A percentile compares a stretch with the other conserved stretches of the same genome.
phyloP scores from a whole-genome alignment of 2,329 filamentous ascomycete species.

The Nannizziopsis barbatae region DNA sequence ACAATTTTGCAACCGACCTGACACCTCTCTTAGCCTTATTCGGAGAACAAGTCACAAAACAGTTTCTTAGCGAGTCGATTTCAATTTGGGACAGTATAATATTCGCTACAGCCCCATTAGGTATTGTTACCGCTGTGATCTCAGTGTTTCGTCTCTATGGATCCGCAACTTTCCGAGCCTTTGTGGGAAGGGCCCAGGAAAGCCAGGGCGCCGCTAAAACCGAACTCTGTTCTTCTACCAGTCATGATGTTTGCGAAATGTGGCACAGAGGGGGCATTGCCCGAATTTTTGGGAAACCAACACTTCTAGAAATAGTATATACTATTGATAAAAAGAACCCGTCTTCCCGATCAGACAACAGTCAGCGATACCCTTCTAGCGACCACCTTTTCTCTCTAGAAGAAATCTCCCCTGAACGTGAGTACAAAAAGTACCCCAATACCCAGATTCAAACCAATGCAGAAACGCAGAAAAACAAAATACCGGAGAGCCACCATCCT shows the following conservation, averaged over 20 bases:
- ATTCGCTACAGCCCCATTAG: slow-evolving; percentile 38
- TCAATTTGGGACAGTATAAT: slow-evolving; percentile 36
- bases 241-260: slow-evolving; percentile 17
- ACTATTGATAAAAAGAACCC: too few relatives aligned
- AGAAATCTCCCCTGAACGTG: too few relatives aligned
- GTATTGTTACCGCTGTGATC: slow-evolving; percentile 37
- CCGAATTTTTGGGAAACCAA: not conserved
- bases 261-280: slow-evolving; percentile 18
- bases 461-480: too few relatives aligned
- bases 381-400: too few relatives aligned
- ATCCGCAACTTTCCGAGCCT: slow-evolving; percentile 32
- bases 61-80: slow-evolving; percentile 38
- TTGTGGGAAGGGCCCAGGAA: slow-evolving; percentile 39
- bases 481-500: too few relatives aligned
- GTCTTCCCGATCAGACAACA: too few relatives aligned
- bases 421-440: too few relatives aligned
- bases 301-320: not conserved
- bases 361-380: too few relatives aligned
- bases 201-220: slow-evolving; percentile 26
- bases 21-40: slow-evolving; percentile 27
- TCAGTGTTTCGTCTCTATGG: slow-evolving; percentile 38
- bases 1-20: slow-evolving; percentile 5
- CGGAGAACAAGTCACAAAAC: slow-evolving; percentile 39
- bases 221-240: slow-evolving; percentile 34
- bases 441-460: too few relatives aligned